Conservation (phyloP, 2,329 filamentous ascomycete genomes). For the Venturia aucupariae region DNA sequence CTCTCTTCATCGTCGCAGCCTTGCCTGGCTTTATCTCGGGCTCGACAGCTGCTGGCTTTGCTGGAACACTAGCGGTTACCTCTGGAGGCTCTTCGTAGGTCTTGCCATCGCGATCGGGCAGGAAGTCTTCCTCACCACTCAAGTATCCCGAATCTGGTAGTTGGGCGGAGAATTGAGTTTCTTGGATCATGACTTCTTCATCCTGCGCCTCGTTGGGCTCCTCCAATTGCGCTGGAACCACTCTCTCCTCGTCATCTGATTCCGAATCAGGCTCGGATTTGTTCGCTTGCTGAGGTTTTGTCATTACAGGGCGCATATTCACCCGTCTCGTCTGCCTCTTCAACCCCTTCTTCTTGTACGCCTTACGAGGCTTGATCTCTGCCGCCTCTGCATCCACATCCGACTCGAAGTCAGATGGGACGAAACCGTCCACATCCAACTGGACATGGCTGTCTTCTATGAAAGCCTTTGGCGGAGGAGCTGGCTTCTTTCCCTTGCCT, state of each 20-base stretch:
- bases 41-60: neutral
- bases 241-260: neutral
- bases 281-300: constrained; percentile 17
- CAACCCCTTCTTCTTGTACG: constrained; percentile 76
- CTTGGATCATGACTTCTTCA: neutral
- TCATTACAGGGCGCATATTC: constrained; percentile 39
- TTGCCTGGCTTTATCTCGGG: constrained; percentile 17
- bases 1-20: constrained; percentile 13
- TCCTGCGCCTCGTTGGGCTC: neutral
- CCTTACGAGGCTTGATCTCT: constrained; percentile 43
- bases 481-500: constrained; percentile 17
- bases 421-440: constrained; percentile 35
- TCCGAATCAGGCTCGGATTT: constrained; percentile 15
- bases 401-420: constrained; percentile 55
- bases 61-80: neutral
- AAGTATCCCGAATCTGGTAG: neutral
- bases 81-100: neutral
- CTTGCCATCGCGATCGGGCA: neutral
- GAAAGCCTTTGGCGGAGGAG: constrained; percentile 23
- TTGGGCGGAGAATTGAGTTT: neutral
- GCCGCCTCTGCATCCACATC: constrained; percentile 30
- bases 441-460: constrained; percentile 40
- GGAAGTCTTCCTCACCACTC: neutral
- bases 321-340: constrained; percentile 65
- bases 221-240: neutral